A percentile compares a stretch with the other conserved stretches of the same genome.
Evolutionary conservation across 305 asterid species (phyloP).

Genomic region (Striga hermonthica): DNA sequence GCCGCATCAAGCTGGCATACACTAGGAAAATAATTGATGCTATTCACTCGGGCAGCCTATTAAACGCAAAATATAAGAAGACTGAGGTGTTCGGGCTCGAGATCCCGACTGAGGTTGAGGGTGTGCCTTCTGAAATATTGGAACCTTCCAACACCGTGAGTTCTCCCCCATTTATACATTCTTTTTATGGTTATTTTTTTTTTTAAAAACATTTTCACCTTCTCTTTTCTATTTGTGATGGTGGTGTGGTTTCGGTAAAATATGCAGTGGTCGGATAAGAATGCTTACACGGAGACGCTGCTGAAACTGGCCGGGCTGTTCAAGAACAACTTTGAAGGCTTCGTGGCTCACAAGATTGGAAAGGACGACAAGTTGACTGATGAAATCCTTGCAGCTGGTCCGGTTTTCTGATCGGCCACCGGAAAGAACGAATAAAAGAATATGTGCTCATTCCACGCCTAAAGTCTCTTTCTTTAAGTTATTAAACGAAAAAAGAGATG

Average conservation of each 20-base stretch:
- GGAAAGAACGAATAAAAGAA: neutral
- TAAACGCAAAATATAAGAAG: slow-evolving; percentile 57
- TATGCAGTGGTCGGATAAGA: slow-evolving; percentile 61
- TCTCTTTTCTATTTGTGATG: neutral
- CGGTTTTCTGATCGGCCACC: neutral
- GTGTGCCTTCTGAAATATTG: slow-evolving; percentile 84
- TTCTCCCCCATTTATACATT: neutral
- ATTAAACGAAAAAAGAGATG: too few species aligned
- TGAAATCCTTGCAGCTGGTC: slow-evolving; percentile 36
- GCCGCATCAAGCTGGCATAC: slow-evolving; percentile 84
- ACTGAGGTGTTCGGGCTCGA: slow-evolving; percentile 87
- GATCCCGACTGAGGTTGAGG: slow-evolving; percentile 77
- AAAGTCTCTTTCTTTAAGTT: too few species aligned
- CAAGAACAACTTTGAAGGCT: slow-evolving; percentile 57
- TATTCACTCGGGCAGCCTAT: slow-evolving; percentile 83
- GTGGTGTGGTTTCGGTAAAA: slow-evolving; percentile 14
- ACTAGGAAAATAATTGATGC: slow-evolving; percentile 94
- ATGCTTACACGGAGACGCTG: slow-evolving; percentile 55
- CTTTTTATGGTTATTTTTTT: neutral
- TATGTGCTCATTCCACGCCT: too few species aligned
- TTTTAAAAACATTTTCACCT: neutral
- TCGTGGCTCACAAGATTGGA: slow-evolving; percentile 59
- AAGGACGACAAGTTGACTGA: slow-evolving; percentile 53
- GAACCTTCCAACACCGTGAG: slow-evolving; percentile 91
- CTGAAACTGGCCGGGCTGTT: slow-evolving; percentile 54